Conservation (phyloP, 805 yeast genomes). For the Metschnikowia picachoensis region DNA sequence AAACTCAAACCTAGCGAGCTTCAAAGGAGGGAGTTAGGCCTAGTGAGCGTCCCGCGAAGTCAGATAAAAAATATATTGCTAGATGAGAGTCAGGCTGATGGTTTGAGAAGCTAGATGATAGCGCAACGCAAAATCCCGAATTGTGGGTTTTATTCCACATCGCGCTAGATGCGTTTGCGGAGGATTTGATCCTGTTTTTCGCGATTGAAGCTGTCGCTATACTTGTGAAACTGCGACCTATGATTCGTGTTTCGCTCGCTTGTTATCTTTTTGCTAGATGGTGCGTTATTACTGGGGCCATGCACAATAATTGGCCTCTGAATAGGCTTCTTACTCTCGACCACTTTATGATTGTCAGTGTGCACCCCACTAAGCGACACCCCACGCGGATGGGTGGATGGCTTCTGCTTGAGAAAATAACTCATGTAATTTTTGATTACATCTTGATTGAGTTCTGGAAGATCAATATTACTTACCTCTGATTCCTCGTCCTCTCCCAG, state of each 20-base stretch:
- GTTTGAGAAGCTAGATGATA: neutral
- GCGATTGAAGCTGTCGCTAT: slow-evolving; percentile 1
- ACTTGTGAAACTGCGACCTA: slow-evolving; percentile 1
- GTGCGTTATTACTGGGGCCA: slow-evolving; percentile 4
- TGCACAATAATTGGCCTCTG: slow-evolving; percentile 5
- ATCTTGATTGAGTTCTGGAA: slow-evolving; percentile 7
- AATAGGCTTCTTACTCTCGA: neutral
- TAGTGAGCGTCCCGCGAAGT: slow-evolving; percentile 25
- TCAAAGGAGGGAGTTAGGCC: slow-evolving; percentile 25
- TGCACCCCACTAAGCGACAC: neutral
- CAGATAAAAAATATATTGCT: slow-evolving; percentile 19
- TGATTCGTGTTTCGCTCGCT: neutral
- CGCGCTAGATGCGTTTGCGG: slow-evolving; percentile 6
- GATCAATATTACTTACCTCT: slow-evolving; percentile 1
- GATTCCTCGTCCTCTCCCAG: slow-evolving; percentile 5
- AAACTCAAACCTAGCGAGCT: slow-evolving; percentile 17
- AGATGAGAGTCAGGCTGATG: slow-evolving; percentile 14
- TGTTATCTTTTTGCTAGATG: neutral
- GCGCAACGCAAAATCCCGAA: neutral
- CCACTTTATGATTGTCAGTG: neutral
- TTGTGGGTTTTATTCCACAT: neutral
- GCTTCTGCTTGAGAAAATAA: slow-evolving; percentile 9
- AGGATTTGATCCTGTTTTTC: slow-evolving; percentile 8
- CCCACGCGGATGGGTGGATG: neutral
- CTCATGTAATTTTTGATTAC: slow-evolving; percentile 11